Evolutionary conservation across 768 basidiomycete genomes (phyloP), one percentile per base, ranked within the genome.

Genomic region (Mycena kentingensis): DNA sequence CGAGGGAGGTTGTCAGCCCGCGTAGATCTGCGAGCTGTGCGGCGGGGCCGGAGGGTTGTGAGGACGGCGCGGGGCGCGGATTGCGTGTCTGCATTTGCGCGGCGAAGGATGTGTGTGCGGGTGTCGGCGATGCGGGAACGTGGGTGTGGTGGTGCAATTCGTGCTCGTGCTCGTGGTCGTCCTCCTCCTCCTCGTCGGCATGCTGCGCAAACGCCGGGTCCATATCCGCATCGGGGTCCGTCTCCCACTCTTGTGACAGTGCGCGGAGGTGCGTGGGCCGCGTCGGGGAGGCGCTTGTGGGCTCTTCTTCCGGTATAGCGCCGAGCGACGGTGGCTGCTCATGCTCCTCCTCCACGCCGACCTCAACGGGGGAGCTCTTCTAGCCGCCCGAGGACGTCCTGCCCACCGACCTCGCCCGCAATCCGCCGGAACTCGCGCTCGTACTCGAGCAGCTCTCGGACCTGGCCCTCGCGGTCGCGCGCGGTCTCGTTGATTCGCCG

Each of bases 391-490:
- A 94, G 74, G 10, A 82, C 82, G 32, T 93, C 90, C 32, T 73
- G 79, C 18, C 91, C 91, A 32, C 88, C 87, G 16, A 89, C 81
- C 67, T 92, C 90, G 4, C 80, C 82, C 2, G 84, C 82, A 60
- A 91, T 88, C 65, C 83, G 83, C 59, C 81, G 78, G 63, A 94
- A 83, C 68, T 93, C 87, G 46, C 90, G 80, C 63, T 93, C 91
- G 64, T 79, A 87, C 57, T 85, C 88, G 29, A 85, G 71, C 47
- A 94, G 69, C 63, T 85, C 88, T 46, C 92, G 85, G 4, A 91
- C 81, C 69, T 94, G 92, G 3, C 77, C 79, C 66, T 94, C 92
- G 51, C 92, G 81, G 61, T 90, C 85, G 41, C 84, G 82, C 29
- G 82, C 80, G 12, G 84, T 80, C 50, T 88, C 85, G 67, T 92